Evolutionary conservation across 352 stramenopile genomes (phyloP).

Genomic region (Phytophthora kernoviae): DNA sequence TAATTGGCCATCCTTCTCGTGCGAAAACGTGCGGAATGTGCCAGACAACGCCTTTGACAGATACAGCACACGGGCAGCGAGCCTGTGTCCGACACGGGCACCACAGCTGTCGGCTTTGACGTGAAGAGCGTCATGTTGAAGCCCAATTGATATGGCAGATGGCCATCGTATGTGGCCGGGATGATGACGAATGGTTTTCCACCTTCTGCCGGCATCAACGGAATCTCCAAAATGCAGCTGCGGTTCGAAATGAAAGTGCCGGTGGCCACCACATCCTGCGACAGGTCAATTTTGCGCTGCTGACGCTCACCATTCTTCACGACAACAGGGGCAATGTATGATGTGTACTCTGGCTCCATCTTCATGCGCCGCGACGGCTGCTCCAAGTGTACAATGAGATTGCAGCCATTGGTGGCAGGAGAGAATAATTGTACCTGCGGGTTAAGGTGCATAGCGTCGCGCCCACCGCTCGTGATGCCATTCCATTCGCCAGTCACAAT

Average conservation of each 20-base stretch:
- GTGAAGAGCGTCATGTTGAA: conserved; percentile 67
- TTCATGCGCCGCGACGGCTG: conserved; percentile 77
- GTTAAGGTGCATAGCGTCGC: conserved; percentile 85
- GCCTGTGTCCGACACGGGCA: conserved; percentile 63
- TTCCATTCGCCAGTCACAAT: conserved; percentile 82
- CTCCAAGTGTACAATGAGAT: conserved; percentile 66
- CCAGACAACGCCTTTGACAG: conserved; percentile 63
- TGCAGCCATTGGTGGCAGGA: conserved; percentile 54
- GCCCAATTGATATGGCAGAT: conserved; percentile 53
- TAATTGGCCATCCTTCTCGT: conserved; percentile 48
- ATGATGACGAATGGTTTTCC: conserved; percentile 68
- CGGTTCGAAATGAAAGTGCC: conserved; percentile 89
- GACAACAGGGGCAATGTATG: conserved; percentile 81
- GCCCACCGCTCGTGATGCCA: conserved; percentile 75
- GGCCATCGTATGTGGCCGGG: conserved; percentile 71
- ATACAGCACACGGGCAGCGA: conserved; percentile 71
- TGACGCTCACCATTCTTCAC: conserved; percentile 69
- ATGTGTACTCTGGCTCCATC: conserved; percentile 76
- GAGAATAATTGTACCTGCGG: conserved; percentile 86
- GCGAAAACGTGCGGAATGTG: conserved; percentile 74
- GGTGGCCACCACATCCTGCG: conserved; percentile 73
- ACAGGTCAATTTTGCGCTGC: conserved; percentile 84
- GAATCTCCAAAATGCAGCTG: conserved; percentile 66
- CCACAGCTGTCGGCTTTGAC: conserved; percentile 60
- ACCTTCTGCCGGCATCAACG: conserved; percentile 43